A percentile compares a stretch with the other conserved stretches of the same genome.
Conservation (phyloP, 1,284 basidiomycete genomes). For the Pseudozyma sp. region DNA sequence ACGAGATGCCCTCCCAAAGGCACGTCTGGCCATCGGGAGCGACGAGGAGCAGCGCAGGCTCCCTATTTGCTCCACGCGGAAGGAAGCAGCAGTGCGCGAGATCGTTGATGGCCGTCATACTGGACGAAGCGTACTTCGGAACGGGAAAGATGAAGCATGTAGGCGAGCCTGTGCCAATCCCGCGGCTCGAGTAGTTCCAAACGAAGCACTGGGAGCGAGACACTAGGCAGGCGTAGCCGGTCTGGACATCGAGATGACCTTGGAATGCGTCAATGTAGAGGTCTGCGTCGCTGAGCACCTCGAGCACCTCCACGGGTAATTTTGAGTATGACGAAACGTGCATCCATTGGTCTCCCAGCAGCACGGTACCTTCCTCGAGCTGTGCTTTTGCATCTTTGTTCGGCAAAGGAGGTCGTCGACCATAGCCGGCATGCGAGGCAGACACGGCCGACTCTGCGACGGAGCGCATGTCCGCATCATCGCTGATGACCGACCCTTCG, state of each 20-base stretch:
- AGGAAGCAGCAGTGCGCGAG: constrained; percentile 45
- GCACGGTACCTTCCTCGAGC: constrained; percentile 49
- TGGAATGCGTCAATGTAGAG: constrained; percentile 52
- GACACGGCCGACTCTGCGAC: constrained; percentile 31
- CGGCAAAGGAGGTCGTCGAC: constrained; percentile 3
- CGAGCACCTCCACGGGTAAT: constrained; percentile 48
- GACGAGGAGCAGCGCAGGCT: constrained; percentile 58
- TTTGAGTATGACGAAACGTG: constrained; percentile 51
- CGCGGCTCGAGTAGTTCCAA: constrained; percentile 60
- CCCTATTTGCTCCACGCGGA: constrained; percentile 30
- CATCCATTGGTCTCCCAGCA: constrained; percentile 49
- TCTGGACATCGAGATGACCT: constrained; percentile 52
- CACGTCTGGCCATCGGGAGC: constrained; percentile 46
- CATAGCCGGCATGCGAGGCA: constrained; percentile 9
- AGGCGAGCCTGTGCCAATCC: constrained; percentile 40
- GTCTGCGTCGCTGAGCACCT: constrained; percentile 39
- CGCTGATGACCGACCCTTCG: constrained; percentile 30
- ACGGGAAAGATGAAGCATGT: constrained; percentile 57
- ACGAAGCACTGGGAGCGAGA: constrained; percentile 55
- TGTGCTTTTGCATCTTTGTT: constrained; percentile 23
- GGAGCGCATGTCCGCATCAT: constrained; percentile 41
- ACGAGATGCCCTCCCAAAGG: constrained; percentile 58
- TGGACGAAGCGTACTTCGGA: constrained; percentile 34
- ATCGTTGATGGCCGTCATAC: constrained; percentile 35
- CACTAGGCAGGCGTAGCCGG: constrained; percentile 58